These are phyloP conservation scores for Capsicum pubescens DNA, from an alignment of 257 asterid species.

Conservation along the genomic window DNA sequence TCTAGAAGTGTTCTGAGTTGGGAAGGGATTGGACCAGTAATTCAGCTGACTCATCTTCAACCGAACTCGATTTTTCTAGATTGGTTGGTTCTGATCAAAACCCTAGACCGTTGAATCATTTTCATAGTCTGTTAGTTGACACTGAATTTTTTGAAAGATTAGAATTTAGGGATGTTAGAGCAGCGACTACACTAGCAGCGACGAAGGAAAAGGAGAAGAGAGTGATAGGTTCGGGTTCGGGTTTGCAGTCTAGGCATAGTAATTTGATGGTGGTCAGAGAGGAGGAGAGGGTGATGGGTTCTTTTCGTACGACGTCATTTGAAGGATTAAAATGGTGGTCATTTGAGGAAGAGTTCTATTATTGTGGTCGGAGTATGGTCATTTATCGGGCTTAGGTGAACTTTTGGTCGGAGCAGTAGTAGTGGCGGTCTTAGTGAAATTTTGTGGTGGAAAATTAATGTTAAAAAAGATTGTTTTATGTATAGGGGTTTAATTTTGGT, in stretches of 20 bases:
- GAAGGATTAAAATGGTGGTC: slow-evolving; percentile 38
- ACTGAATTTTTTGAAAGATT: slow-evolving; percentile 85
- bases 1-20: no score
- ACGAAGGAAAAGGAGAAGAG: slow-evolving; percentile 31
- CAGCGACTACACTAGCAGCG: slow-evolving; percentile 28
- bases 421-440: no score
- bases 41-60: slow-evolving; percentile 42
- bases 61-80: slow-evolving; percentile 34
- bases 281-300: slow-evolving; percentile 39
- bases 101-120: slow-evolving; percentile 51
- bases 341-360: slow-evolving; percentile 32
- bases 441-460: no score
- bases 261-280: slow-evolving; percentile 56
- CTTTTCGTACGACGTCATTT: slow-evolving; percentile 60
- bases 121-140: slow-evolving; percentile 82
- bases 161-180: slow-evolving; percentile 41
- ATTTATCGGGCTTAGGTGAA: no score
- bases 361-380: neutral
- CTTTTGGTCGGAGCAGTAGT: no score
- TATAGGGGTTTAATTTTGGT: no score
- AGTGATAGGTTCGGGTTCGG: slow-evolving; percentile 24
- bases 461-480: no score
- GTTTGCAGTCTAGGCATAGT: slow-evolving; percentile 67
- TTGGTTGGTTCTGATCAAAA: neutral
- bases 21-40: neutral